Conservation (phyloP, 495 filamentous ascomycete species). For the Extremus antarcticus region DNA sequence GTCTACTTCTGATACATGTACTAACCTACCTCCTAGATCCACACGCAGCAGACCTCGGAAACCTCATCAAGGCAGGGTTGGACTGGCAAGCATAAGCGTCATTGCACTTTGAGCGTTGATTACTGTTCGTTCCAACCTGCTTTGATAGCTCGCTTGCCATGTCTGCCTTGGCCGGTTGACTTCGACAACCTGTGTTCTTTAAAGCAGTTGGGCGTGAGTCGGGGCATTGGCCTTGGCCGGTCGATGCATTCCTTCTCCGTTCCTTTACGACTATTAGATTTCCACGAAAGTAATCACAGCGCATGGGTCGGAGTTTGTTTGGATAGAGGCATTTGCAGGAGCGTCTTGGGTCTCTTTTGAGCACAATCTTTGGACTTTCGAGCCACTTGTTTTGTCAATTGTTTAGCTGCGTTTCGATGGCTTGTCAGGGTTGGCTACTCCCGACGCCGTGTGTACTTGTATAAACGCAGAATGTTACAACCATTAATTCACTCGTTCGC, state of each 20-base stretch:
- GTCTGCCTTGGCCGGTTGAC: background rate
- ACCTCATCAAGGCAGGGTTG: conserved; percentile 15
- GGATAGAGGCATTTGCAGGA: conserved; percentile 1
- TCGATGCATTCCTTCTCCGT: background rate
- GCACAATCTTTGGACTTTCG: too few species aligned
- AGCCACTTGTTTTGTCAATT: too few species aligned
- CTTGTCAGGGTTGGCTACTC: background rate
- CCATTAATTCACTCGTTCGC: background rate
- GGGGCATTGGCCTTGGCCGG: background rate
- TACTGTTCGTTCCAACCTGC: background rate
- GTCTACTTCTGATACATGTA: conserved; percentile 6
- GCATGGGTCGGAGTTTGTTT: background rate
- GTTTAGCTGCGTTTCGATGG: background rate
- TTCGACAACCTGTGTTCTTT: background rate
- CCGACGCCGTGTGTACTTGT: background rate
- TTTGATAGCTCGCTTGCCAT: background rate
- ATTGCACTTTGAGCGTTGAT: background rate
- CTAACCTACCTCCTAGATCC: conserved; percentile 17
- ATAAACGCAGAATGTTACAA: background rate
- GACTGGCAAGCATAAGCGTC: conserved; percentile 12
- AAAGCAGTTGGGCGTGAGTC: background rate
- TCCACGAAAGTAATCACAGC: background rate
- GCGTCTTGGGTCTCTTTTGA: background rate
- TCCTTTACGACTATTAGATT: background rate
- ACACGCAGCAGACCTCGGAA: conserved; percentile 14